Percentiles rank a stretch among this genome's conserved stretches.
Evolutionary conservation across 2,329 filamentous ascomycete genomes (phyloP).

Genomic region (Hypoxylon sp.): DNA sequence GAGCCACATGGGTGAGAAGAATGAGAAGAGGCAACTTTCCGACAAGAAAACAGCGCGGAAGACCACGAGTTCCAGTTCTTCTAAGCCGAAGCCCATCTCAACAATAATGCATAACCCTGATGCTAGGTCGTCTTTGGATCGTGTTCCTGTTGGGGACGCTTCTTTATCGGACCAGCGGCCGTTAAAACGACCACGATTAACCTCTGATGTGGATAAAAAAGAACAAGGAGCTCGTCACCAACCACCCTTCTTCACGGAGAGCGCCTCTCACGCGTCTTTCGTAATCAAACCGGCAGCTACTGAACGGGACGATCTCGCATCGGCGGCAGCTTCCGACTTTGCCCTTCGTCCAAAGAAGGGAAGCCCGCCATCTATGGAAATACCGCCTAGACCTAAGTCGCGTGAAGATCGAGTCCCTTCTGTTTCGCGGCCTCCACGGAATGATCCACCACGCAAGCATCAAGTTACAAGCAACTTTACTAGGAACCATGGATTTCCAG

Average conservation of each 20-base stretch:
- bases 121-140: conserved; percentile 24
- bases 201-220: conserved; percentile 25
- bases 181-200: conserved; percentile 43
- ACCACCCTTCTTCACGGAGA: conserved; percentile 34
- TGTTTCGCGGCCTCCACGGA: neutral
- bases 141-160: conserved; percentile 25
- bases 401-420: conserved; percentile 24
- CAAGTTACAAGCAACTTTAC: conserved; percentile 17
- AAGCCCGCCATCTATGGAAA: conserved; percentile 23
- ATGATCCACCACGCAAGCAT: conserved; percentile 12
- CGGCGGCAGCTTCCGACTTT: conserved; percentile 48
- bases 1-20: conserved; percentile 41
- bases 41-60: conserved; percentile 49
- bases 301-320: conserved; percentile 38
- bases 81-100: conserved; percentile 29
- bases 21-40: conserved; percentile 48
- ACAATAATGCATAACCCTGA: conserved; percentile 15
- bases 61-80: conserved; percentile 21
- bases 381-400: conserved; percentile 26
- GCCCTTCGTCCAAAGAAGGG: conserved; percentile 48
- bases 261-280: conserved; percentile 28
- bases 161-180: conserved; percentile 33
- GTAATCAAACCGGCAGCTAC: conserved; percentile 33
- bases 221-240: conserved; percentile 30
- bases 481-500: conserved; percentile 9